phyloP scores from a whole-genome alignment of 495 filamentous ascomycete genomes.

The Tuber magnatum region DNA sequence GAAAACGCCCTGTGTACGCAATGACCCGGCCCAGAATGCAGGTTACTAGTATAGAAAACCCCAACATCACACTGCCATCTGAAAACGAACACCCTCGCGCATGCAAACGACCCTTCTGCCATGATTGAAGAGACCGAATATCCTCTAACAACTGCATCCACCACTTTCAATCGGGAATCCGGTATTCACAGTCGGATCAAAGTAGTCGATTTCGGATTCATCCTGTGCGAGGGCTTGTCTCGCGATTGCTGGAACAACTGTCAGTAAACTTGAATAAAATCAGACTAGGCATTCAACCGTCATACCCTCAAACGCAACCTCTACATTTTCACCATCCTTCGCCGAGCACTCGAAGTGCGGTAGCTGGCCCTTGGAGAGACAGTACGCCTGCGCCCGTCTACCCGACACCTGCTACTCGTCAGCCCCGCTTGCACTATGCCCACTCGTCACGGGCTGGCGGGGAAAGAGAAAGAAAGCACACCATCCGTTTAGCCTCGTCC shows the following conservation, averaged over 20 bases:
- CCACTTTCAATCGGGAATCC: constrained; percentile 81
- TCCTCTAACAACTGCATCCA: constrained; percentile 57
- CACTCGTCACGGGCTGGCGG: not conserved
- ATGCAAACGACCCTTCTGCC: not conserved
- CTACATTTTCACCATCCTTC: constrained; percentile 94
- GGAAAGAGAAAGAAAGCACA: constrained; percentile 41
- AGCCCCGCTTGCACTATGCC: constrained; percentile 15
- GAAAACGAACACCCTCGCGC: not conserved
- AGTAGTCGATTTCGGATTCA: constrained; percentile 85
- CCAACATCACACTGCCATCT: not conserved
- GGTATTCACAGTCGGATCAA: constrained; percentile 90
- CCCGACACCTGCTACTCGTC: constrained; percentile 60
- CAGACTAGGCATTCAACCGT: not conserved
- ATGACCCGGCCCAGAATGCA: constrained; percentile 7
- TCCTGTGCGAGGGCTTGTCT: constrained; percentile 88
- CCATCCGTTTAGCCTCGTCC: constrained; percentile 90
- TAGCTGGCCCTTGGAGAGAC: constrained; percentile 90
- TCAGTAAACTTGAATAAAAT: not conserved
- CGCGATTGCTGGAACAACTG: constrained; percentile 63
- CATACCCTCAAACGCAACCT: constrained; percentile 92
- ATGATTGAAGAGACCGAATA: not conserved
- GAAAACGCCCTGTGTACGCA: constrained; percentile 1
- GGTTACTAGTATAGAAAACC: not conserved
- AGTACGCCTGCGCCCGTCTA: constrained; percentile 92
- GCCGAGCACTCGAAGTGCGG: constrained; percentile 98